Conservation (phyloP, 208 protist species). For the Acanthamoeba triangularis region DNA sequence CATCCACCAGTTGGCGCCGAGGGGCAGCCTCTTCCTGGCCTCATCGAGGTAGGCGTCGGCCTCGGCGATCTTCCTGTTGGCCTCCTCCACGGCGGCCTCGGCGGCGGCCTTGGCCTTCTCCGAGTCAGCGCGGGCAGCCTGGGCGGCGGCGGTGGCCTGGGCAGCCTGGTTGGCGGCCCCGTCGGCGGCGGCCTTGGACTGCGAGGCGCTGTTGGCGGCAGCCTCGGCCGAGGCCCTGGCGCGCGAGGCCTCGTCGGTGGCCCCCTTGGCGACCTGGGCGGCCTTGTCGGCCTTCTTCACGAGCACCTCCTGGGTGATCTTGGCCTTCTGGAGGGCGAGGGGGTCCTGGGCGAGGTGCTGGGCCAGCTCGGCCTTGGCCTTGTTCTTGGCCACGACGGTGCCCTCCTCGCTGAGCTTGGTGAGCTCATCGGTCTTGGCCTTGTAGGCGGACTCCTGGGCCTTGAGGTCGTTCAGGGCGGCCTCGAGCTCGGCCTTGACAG, state of each 20-base stretch:
- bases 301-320: slow-evolving; percentile 79
- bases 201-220: slow-evolving; percentile 49
- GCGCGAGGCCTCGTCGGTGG: slow-evolving; percentile 46
- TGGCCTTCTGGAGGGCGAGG: slow-evolving; percentile 77
- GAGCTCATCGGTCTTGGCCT: slow-evolving; percentile 77
- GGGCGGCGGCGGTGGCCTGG: slow-evolving; percentile 23
- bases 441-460: slow-evolving; percentile 73
- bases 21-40: slow-evolving; percentile 68
- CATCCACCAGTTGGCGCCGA: slow-evolving; percentile 82
- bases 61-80: slow-evolving; percentile 57
- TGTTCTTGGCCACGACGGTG: slow-evolving; percentile 79
- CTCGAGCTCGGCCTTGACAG: slow-evolving; percentile 71
- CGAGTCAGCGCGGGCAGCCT: not conserved
- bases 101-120: slow-evolving; percentile 53
- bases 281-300: slow-evolving; percentile 82
- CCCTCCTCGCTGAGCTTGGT: slow-evolving; percentile 78
- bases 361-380: slow-evolving; percentile 80
- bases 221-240: slow-evolving; percentile 25
- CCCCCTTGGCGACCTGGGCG: slow-evolving; percentile 60
- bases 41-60: slow-evolving; percentile 73
- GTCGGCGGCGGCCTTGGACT: slow-evolving; percentile 37
- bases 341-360: slow-evolving; percentile 81
- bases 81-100: slow-evolving; percentile 54
- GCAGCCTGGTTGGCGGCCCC: slow-evolving; percentile 32
- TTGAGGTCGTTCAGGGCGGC: slow-evolving; percentile 69